These are phyloP conservation scores for Trametes punicea DNA, from an alignment of 768 basidiomycete species.

Conservation along the genomic window DNA sequence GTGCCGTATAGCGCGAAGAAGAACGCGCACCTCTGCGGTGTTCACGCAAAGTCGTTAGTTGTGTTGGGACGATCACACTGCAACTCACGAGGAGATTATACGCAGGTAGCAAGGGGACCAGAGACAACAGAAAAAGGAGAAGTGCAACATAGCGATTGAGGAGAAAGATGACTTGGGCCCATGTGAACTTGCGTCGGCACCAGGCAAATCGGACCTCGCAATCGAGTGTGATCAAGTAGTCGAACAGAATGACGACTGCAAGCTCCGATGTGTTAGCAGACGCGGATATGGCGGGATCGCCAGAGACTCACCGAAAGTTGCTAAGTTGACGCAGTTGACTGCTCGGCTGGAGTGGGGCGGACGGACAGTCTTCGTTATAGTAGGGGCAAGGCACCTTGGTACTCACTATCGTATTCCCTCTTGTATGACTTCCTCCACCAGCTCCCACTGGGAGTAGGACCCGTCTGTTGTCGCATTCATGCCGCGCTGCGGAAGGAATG, in stretches of 20 bases:
- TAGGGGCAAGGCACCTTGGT: not conserved
- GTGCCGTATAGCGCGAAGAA: too few species aligned
- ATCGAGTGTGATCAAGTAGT: constrained; percentile 14
- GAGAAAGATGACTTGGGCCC: constrained; percentile 11
- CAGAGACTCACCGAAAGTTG: constrained; percentile 8
- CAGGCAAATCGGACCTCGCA: constrained; percentile 17
- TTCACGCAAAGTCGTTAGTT: not conserved
- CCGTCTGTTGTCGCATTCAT: constrained; percentile 18
- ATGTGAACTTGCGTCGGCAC: constrained; percentile 11
- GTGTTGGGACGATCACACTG: not conserved
- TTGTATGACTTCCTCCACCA: not conserved
- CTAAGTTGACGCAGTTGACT: constrained; percentile 11
- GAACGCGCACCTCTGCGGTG: not conserved
- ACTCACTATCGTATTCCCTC: not conserved
- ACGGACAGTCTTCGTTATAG: not conserved
- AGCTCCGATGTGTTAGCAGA: not conserved
- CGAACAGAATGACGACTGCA: constrained; percentile 15
- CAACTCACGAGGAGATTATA: constrained; percentile 1
- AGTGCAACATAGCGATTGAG: constrained; percentile 15
- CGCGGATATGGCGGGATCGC: not conserved
- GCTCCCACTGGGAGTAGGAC: constrained; percentile 17
- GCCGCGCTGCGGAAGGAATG: constrained; percentile 1
- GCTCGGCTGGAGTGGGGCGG: not conserved
- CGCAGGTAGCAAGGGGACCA: constrained; percentile 8
- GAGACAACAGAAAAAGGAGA: not conserved